These are phyloP conservation scores for Lotus japonicus DNA, from an alignment of 306 rosid species.

Conservation along the genomic window DNA sequence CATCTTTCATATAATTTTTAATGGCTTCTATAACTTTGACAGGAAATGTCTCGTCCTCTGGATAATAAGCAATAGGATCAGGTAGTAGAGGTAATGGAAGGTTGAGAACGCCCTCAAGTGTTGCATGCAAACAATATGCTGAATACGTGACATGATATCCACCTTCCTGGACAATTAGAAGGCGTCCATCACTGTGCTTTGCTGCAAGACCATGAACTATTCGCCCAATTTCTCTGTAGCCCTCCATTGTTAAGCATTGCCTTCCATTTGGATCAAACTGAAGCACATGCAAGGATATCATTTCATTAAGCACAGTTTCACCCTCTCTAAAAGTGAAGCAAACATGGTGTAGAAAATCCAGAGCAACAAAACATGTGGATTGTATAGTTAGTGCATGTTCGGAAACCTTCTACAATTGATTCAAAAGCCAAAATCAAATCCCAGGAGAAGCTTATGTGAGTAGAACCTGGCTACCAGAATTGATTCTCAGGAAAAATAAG, in stretches of 20 bases:
- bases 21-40: slow-evolving; percentile 51
- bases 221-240: slow-evolving; percentile 62
- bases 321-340: neutral
- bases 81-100: slow-evolving; percentile 45
- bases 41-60: slow-evolving; percentile 62
- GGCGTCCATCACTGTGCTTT: slow-evolving; percentile 43
- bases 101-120: slow-evolving; percentile 83
- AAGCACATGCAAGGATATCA: slow-evolving; percentile 10
- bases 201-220: slow-evolving; percentile 32
- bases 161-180: slow-evolving; percentile 88
- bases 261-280: slow-evolving; percentile 97
- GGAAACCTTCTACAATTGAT: too few relatives aligned
- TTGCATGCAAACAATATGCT: slow-evolving; percentile 88
- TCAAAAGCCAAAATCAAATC: too few relatives aligned
- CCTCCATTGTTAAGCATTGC: slow-evolving; percentile 90
- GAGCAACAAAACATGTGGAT: neutral
- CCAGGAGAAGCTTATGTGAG: too few relatives aligned
- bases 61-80: slow-evolving; percentile 70
- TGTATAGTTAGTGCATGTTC: neutral
- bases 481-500: too few relatives aligned
- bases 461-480: too few relatives aligned
- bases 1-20: slow-evolving; percentile 40
- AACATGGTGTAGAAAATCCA: neutral
- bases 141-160: slow-evolving; percentile 89
- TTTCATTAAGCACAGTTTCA: neutral